Evolutionary conservation across 2,329 filamentous ascomycete species (phyloP).

Genomic region (Onygenales sp.): DNA sequence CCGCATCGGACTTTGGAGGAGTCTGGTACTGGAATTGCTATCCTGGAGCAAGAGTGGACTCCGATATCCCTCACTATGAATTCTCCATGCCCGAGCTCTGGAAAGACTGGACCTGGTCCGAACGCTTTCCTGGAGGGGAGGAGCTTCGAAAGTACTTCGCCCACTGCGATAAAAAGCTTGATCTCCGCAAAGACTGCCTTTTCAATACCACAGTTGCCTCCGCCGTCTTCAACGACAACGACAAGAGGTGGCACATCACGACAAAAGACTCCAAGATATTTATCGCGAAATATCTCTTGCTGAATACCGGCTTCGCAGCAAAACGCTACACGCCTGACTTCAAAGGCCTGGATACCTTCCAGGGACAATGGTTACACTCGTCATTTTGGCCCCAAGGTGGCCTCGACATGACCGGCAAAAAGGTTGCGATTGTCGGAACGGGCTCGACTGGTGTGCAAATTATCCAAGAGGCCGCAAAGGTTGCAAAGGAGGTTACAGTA

Average conservation of each 20-base stretch:
- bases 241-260: slow-evolving; percentile 26
- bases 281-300: slow-evolving; percentile 31
- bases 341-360: slow-evolving; percentile 36
- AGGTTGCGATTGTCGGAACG: slow-evolving; percentile 18
- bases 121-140: slow-evolving; percentile 55
- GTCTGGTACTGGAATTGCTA: slow-evolving; percentile 51
- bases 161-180: slow-evolving; percentile 50
- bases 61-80: slow-evolving; percentile 44
- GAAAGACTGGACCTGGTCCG: slow-evolving; percentile 48
- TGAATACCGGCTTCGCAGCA: slow-evolving; percentile 38
- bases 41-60: slow-evolving; percentile 47
- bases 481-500: slow-evolving; percentile 5
- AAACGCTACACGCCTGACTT: slow-evolving; percentile 37
- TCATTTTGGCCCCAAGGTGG: slow-evolving; percentile 31
- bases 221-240: slow-evolving; percentile 42
- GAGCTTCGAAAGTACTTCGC: slow-evolving; percentile 64
- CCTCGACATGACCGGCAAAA: slow-evolving; percentile 9
- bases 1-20: slow-evolving; percentile 42
- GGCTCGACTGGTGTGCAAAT: slow-evolving; percentile 33
- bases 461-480: slow-evolving; percentile 17
- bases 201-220: slow-evolving; percentile 47
- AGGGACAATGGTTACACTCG: slow-evolving; percentile 35
- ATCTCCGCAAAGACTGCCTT: slow-evolving; percentile 51
- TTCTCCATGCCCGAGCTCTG: slow-evolving; percentile 41
- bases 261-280: slow-evolving; percentile 24